These are phyloP conservation scores for Pseudocercospora eumusae DNA, from an alignment of 2,329 filamentous ascomycete genomes.

Conservation along the genomic window DNA sequence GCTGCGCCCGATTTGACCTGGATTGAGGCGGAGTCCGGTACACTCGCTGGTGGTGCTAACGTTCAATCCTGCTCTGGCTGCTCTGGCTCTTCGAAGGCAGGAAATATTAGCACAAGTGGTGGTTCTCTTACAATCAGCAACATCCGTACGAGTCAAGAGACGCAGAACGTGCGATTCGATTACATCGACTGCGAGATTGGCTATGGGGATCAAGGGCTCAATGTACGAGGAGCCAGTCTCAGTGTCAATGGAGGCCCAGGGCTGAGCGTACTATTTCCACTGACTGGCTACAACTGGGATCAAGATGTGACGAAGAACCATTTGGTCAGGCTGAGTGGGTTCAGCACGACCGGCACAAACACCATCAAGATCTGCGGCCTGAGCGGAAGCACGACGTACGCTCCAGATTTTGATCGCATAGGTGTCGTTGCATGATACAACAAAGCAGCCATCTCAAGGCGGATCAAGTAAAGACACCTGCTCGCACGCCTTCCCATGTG, in stretches of 20 bases:
- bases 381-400: slow-evolving; percentile 28
- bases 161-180: slow-evolving; percentile 42
- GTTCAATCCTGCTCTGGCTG: slow-evolving; percentile 38
- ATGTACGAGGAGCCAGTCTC: slow-evolving; percentile 43
- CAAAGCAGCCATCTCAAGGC: too few relatives aligned
- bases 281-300: slow-evolving; percentile 46
- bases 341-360: slow-evolving; percentile 30
- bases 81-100: slow-evolving; percentile 40
- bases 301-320: slow-evolving; percentile 34
- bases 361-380: slow-evolving; percentile 33
- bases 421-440: slow-evolving; percentile 24
- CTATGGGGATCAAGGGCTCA: slow-evolving; percentile 35
- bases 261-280: slow-evolving; percentile 43
- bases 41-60: slow-evolving; percentile 38
- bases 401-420: slow-evolving; percentile 36
- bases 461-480: too few relatives aligned
- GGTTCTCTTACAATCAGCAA: slow-evolving; percentile 34
- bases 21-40: slow-evolving; percentile 39
- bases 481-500: not conserved
- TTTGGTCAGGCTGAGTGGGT: slow-evolving; percentile 33
- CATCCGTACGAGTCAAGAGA: slow-evolving; percentile 35
- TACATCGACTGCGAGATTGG: slow-evolving; percentile 47
- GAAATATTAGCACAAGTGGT: slow-evolving; percentile 32
- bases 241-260: slow-evolving; percentile 42
- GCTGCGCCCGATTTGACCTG: slow-evolving; percentile 32